Evolutionary conservation across 2,329 filamentous ascomycete genomes (phyloP), one percentile per base, ranked within the genome.

Genomic region (Trichophyton equinum): DNA sequence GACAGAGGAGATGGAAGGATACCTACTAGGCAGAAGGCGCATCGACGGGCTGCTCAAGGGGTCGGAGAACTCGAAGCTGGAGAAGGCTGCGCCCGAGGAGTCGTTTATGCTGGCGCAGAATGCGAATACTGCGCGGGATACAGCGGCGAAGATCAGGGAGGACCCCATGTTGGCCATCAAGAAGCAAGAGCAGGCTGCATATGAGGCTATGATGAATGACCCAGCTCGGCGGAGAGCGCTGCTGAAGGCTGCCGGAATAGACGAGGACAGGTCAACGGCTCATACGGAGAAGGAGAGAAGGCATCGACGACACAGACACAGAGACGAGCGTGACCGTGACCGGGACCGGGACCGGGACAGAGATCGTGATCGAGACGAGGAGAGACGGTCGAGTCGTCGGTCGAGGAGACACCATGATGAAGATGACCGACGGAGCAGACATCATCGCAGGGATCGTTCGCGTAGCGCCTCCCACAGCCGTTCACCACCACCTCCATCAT

Each of bases 111-210:
- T 84, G 0, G 67, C 85, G 58, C 68, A 68, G 25, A 25, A n/a
- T 9, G 86, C 86, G 27, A 90, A 89, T 70, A 88, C 83, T 2
- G 79, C 85, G 15, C 81, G 89, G 64, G 94, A 99, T 72, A 91
- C 86, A 0, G 87, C 89, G 33, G 76, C 84, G 56, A 99, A 99
- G 77, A 85, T 97, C 55, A 81, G 91, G 65, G 88, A 95, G 65
- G 94, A 99, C 71, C 94, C 94, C 0, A 80, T 99, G 68, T 78
- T 97, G 38, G 89, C 91, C 25, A 96, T 99, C 72, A 96, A 95
- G 79, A 88, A 85, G 71, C 87, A 95, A 71, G 91, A 97, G 71
- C 88, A 92, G 73, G 85, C 86, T 30, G 85, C 87, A 1, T 89
- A 90, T 70, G 83, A 91, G 62, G 73, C 72, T 22, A 72, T 74